Conservation (phyloP, 2,329 filamentous ascomycete species). For the Pseudodiploospora longispora region DNA sequence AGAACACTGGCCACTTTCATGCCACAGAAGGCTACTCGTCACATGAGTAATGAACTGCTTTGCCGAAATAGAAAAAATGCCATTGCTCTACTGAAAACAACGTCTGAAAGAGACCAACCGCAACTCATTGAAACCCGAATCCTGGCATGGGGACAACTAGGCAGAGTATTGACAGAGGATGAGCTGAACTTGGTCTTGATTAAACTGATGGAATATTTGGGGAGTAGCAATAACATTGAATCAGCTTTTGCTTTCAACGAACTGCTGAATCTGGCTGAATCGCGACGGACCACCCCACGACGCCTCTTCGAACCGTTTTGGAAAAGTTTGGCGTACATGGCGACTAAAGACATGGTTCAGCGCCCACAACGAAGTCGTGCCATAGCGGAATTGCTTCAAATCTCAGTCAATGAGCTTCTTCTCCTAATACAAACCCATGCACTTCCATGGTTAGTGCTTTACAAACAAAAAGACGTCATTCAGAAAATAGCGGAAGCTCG, state of each 20-base stretch:
- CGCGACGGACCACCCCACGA: conserved; percentile 51
- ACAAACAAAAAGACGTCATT: conserved; percentile 69
- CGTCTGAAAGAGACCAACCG: conserved; percentile 61
- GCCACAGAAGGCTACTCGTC: conserved; percentile 16
- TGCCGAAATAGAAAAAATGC: conserved; percentile 52
- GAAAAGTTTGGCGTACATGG: conserved; percentile 72
- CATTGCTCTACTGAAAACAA: conserved; percentile 61
- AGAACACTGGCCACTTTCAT: conserved; percentile 61
- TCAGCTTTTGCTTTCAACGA: conserved; percentile 79
- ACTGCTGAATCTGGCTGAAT: conserved; percentile 63
- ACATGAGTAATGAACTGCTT: conserved; percentile 18
- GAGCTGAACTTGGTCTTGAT: conserved; percentile 82
- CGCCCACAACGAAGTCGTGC: conserved; percentile 76
- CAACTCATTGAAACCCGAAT: conserved; percentile 76
- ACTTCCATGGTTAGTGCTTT: conserved; percentile 77
- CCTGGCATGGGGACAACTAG: conserved; percentile 78
- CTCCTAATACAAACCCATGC: conserved; percentile 71
- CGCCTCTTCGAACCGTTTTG: conserved; percentile 81
- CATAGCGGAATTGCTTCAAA: conserved; percentile 72
- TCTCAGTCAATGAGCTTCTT: conserved; percentile 67
- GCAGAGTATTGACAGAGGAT: conserved; percentile 66
- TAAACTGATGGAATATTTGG: conserved; percentile 77
- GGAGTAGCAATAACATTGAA: conserved; percentile 71
- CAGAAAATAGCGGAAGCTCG: conserved; percentile 72
- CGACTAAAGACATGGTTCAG: conserved; percentile 71